Percentiles rank a stretch among this genome's conserved stretches.
Conservation (phyloP, 2,329 filamentous ascomycete species). For the Talaromyces sp. region DNA sequence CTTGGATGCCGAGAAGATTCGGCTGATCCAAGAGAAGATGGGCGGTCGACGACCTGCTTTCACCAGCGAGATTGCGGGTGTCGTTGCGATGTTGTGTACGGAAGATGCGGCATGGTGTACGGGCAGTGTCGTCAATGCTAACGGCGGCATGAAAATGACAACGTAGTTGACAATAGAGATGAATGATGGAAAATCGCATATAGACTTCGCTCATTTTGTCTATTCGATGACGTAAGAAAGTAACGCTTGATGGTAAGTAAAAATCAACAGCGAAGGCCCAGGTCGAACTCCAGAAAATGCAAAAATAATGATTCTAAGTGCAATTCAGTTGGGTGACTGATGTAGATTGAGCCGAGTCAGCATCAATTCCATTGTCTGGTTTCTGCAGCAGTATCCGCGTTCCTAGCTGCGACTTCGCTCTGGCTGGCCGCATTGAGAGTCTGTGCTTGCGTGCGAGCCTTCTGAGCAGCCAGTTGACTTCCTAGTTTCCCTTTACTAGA, state of each 20-base stretch:
- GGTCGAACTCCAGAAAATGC: neutral
- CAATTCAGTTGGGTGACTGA: neutral
- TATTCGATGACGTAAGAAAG: neutral
- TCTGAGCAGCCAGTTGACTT: conserved; percentile 70
- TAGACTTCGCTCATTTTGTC: neutral
- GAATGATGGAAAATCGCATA: neutral
- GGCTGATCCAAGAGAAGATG: conserved; percentile 59
- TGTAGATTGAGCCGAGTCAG: neutral
- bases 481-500: conserved; percentile 64
- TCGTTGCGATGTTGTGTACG: conserved; percentile 73
- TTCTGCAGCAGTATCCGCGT: conserved; percentile 64
- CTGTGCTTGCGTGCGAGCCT: conserved; percentile 67
- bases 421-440: conserved; percentile 67
- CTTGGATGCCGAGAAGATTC: conserved; percentile 60
- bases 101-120: conserved; percentile 74
- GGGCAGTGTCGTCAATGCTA: conserved; percentile 75
- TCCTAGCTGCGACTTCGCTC: conserved; percentile 63
- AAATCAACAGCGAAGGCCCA: neutral
- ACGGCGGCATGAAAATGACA: conserved; percentile 69
- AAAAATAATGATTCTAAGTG: neutral
- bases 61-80: conserved; percentile 69
- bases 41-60: conserved; percentile 63
- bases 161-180: conserved; percentile 18
- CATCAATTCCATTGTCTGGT: conserved; percentile 58
- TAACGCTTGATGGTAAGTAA: neutral